phyloP scores from a whole-genome alignment of 1,284 basidiomycete genomes.

The Irpex sp. region DNA sequence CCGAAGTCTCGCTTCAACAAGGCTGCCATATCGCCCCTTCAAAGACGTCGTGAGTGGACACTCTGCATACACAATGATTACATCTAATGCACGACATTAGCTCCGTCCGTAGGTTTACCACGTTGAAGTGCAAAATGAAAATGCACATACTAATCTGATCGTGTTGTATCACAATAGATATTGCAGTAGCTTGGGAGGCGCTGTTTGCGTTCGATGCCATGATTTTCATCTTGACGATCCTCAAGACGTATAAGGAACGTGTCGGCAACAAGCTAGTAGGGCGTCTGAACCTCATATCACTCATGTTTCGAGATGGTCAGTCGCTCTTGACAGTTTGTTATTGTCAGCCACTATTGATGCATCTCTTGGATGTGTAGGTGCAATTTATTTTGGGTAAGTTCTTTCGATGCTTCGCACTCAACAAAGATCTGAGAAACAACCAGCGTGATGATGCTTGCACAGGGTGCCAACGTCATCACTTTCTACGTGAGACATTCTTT shows the following conservation, averaged over 20 bases:
- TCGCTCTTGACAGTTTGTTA: not conserved
- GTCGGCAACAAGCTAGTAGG: not conserved
- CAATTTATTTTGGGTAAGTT: conserved; percentile 30
- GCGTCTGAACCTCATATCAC: conserved; percentile 5
- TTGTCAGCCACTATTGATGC: not conserved
- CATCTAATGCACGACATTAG: not conserved
- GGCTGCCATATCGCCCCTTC: conserved; percentile 23
- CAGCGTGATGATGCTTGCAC: conserved; percentile 32
- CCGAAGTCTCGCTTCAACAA: conserved; percentile 16
- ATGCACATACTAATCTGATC: not conserved
- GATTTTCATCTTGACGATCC: conserved; percentile 15
- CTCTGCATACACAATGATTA: not conserved
- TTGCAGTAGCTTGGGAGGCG: conserved; percentile 18
- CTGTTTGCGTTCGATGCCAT: conserved; percentile 14
- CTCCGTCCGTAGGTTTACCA: conserved; percentile 11
- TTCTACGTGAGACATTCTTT: conserved; percentile 28
- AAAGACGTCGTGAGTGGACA: conserved; percentile 17
- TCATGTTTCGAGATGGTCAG: conserved; percentile 17
- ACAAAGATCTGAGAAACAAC: not conserved
- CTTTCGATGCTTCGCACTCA: not conserved
- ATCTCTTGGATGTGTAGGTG: conserved; percentile 17
- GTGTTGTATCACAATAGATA: conserved; percentile 2
- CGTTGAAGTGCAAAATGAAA: not conserved
- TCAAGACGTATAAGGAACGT: conserved; percentile 14
- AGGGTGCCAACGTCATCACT: conserved; percentile 27